Percentiles rank a stretch among this genome's conserved stretches.
These are phyloP conservation scores for Thermochaetoides thermophila DNA, from an alignment of 495 filamentous ascomycete species.

Conservation along the genomic window DNA sequence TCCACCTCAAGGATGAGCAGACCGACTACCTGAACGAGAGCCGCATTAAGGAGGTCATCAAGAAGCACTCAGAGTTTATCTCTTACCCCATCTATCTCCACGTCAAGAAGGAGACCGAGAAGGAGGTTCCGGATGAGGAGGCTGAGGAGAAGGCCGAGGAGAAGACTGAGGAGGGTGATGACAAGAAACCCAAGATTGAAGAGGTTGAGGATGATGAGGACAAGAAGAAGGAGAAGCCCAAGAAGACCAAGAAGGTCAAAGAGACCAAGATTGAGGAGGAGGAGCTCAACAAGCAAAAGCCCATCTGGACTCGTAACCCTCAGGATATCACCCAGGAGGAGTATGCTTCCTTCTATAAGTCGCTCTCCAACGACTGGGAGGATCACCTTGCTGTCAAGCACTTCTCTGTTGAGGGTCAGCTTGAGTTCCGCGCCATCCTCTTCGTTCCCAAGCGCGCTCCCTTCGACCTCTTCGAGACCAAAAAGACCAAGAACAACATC, in stretches of 20 bases:
- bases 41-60: constrained; percentile 99
- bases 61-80: constrained; percentile 99
- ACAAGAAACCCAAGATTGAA: constrained; percentile 81
- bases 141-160: constrained; percentile 47
- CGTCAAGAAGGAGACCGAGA: constrained; percentile 97
- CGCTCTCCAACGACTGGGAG: constrained; percentile 98
- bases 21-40: constrained; percentile 93
- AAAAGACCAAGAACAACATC: constrained; percentile 99
- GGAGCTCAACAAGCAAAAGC: constrained; percentile 97
- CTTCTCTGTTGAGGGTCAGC: constrained; percentile 99
- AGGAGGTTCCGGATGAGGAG: constrained; percentile 93
- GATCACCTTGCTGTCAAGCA: constrained; percentile 99
- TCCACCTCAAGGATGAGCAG: constrained; percentile 99
- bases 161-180: constrained; percentile 49
- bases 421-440: constrained; percentile 98
- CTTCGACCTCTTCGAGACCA: constrained; percentile 99
- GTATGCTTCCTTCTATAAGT: constrained; percentile 99
- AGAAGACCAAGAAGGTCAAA: constrained; percentile 99
- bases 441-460: constrained; percentile 99
- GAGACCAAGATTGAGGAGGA: constrained; percentile 97
- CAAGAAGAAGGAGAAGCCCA: constrained; percentile 76
- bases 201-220: constrained; percentile 61
- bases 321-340: constrained; percentile 91
- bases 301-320: constrained; percentile 99
- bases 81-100: constrained; percentile 99